Evolutionary conservation across 345 rosid species (phyloP).

Genomic region (Aurinia saxatilis): DNA sequence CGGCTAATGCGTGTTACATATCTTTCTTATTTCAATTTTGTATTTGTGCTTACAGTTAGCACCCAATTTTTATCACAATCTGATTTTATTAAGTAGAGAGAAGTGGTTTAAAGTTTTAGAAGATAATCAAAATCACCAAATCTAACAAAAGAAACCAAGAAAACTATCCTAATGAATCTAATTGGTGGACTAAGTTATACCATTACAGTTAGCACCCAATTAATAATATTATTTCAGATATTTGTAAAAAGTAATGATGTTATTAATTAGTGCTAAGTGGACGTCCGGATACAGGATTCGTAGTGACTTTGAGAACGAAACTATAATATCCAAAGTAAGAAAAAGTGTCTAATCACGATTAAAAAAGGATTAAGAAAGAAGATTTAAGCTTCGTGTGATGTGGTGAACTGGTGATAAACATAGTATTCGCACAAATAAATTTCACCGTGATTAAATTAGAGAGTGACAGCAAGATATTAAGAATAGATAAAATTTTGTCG

Average conservation of each 20-base stretch:
- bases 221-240: neutral
- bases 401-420: no score
- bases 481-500: neutral
- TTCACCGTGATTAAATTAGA: neutral
- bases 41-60: no score
- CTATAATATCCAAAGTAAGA: neutral
- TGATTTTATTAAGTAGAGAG: no score
- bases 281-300: conserved; percentile 1
- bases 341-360: neutral
- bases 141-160: no score
- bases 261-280: neutral
- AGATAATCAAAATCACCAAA: no score
- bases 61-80: no score
- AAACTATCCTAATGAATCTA: no score
- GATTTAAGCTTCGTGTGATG: neutral
- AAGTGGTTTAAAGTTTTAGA: no score
- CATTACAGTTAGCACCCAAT: no score
- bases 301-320: conserved; percentile 15
- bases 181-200: no score
- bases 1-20: no score
- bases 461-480: neutral
- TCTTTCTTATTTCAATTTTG: no score
- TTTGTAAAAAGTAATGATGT: neutral
- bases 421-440: neutral
- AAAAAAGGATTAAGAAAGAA: conserved; percentile 7